phyloP scores from a whole-genome alignment of 768 basidiomycete genomes.

The Lactarius evosmus region DNA sequence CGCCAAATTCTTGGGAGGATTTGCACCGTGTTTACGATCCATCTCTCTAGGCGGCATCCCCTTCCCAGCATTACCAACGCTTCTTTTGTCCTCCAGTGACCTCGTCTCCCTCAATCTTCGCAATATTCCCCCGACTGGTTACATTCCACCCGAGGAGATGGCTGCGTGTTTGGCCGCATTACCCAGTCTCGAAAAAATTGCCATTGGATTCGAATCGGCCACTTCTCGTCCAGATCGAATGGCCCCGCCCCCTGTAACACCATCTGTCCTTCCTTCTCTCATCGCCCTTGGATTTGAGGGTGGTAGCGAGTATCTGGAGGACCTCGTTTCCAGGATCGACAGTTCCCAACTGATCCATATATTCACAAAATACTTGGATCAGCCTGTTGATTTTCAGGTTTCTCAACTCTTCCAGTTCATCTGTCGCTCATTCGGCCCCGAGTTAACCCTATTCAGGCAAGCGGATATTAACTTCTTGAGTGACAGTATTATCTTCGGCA shows the following conservation, averaged over 20 bases:
- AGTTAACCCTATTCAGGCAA: neutral
- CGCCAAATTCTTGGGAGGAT: neutral
- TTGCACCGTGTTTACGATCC: neutral
- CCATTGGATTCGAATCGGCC: neutral
- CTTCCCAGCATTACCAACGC: neutral
- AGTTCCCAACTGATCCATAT: neutral
- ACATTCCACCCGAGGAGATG: neutral
- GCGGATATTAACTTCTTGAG: too few relatives aligned
- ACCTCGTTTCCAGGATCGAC: neutral
- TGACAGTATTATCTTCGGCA: too few relatives aligned
- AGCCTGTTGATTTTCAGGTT: neutral
- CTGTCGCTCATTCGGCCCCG: neutral
- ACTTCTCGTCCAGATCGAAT: neutral
- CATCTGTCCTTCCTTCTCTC: neutral
- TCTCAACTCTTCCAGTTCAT: neutral
- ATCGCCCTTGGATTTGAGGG: neutral
- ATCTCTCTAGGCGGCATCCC: neutral
- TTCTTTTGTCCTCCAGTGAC: neutral
- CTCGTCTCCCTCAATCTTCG: neutral
- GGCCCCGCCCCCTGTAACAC: neutral
- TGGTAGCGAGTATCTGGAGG: neutral
- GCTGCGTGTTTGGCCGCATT: neutral
- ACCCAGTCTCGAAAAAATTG: neutral
- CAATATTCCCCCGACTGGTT: neutral
- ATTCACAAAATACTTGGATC: neutral